A percentile compares a stretch with the other conserved stretches of the same genome.
These are phyloP conservation scores for Botryotinia calthae DNA, from an alignment of 2,329 filamentous ascomycete genomes.

Conservation along the genomic window DNA sequence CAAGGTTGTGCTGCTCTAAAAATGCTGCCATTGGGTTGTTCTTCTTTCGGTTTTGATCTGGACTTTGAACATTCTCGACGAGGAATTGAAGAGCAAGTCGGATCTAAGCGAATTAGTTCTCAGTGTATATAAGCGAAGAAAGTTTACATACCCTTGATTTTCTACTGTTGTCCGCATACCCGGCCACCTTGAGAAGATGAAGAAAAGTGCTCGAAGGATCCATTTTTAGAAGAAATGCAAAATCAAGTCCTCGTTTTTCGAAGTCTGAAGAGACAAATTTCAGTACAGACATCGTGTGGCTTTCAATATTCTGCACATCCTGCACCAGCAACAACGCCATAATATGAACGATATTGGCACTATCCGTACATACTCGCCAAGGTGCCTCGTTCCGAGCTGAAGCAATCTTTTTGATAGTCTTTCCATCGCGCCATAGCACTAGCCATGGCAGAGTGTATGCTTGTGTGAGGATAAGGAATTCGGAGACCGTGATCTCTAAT, in stretches of 20 bases:
- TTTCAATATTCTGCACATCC: conserved; percentile 56
- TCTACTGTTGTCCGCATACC: conserved; percentile 60
- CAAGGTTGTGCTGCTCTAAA: conserved; percentile 78
- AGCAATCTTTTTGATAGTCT: conserved; percentile 79
- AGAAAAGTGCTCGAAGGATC: conserved; percentile 75
- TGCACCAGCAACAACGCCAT: conserved; percentile 59
- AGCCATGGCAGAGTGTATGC: conserved; percentile 81
- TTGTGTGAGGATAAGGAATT: conserved; percentile 75
- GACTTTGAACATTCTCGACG: conserved; percentile 38
- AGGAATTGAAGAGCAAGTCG: conserved; percentile 42
- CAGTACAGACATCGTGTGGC: conserved; percentile 66
- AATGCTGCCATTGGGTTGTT: conserved; percentile 68
- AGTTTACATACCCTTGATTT: conserved; percentile 54
- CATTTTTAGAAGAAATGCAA: conserved; percentile 64
- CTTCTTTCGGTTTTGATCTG: conserved; percentile 40
- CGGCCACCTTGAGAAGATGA: conserved; percentile 77
- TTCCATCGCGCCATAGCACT: conserved; percentile 72
- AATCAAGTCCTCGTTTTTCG: conserved; percentile 52
- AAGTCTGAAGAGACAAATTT: conserved; percentile 69
- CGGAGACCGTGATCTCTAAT: conserved; percentile 69
- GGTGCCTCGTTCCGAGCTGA: conserved; percentile 68
- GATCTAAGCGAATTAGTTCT: conserved; percentile 30
- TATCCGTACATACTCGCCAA: conserved; percentile 54
- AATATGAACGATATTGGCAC: conserved; percentile 55
- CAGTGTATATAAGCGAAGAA: background rate